A percentile compares a stretch with the other conserved stretches of the same genome.
These are phyloP conservation scores for Tricholoma terreum DNA, from an alignment of 768 basidiomycete genomes.

Conservation along the genomic window DNA sequence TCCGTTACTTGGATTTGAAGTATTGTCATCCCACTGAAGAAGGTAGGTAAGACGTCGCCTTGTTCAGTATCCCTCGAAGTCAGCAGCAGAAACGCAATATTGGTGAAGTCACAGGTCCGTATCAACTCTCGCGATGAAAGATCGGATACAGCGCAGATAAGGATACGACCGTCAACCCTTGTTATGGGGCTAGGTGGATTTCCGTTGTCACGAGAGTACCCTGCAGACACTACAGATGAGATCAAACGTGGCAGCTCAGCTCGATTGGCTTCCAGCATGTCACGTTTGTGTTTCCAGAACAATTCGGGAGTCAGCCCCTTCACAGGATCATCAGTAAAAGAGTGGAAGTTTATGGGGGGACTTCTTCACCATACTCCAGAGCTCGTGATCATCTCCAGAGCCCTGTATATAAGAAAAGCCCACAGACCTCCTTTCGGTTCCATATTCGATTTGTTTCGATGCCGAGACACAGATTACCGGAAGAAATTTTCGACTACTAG, in stretches of 20 bases:
- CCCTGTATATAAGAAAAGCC: conserved; percentile 91
- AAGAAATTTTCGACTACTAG: conserved; percentile 36
- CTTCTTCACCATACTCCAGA: conserved; percentile 69
- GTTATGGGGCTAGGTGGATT: conserved; percentile 27
- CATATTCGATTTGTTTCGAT: conserved; percentile 63
- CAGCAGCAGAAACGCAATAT: not conserved
- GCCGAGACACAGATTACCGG: conserved; percentile 88
- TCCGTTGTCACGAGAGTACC: not conserved
- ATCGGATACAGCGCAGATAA: conserved; percentile 35
- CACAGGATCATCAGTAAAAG: not conserved
- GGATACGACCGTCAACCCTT: conserved; percentile 39
- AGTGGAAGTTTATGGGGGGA: conserved; percentile 1
- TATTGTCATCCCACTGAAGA: not conserved
- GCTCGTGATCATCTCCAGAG: conserved; percentile 92
- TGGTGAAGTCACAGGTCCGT: not conserved
- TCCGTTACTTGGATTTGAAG: conserved; percentile 24
- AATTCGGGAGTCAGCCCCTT: conserved; percentile 73
- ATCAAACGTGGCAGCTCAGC: conserved; percentile 50
- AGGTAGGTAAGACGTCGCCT: not conserved
- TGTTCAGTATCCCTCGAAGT: not conserved
- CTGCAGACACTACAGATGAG: conserved; percentile 20
- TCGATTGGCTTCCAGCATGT: conserved; percentile 47
- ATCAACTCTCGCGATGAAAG: not conserved
- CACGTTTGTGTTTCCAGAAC: conserved; percentile 62
- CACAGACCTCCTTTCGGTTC: conserved; percentile 54